Base-by-base conservation (phyloP, 805 yeast species). In the Dipodascus albidus region DNA sequence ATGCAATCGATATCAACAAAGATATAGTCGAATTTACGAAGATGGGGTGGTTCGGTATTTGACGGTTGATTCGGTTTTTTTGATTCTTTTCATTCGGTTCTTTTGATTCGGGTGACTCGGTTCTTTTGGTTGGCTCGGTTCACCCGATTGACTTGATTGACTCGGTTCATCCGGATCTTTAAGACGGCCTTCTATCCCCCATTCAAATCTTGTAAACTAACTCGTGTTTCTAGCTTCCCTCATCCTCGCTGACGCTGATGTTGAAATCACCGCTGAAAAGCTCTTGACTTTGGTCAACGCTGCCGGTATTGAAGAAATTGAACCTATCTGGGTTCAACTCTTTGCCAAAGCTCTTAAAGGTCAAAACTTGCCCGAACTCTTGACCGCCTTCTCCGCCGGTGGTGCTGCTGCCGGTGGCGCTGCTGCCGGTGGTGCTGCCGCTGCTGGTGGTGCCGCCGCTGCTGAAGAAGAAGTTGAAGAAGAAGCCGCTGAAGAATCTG, bases 161-260 rank as follows among this genome's bases (percentile, higher is more conserved):
- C n/a, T n/a, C n/a, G n/a, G n/a, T n/a, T n/a, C n/a, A n/a, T n/a
- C n/a, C n/a, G n/a, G n/a, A n/a, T n/a, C n/a, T n/a, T n/a, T n/a
- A n/a, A n/a, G n/a, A n/a, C n/a, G n/a, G n/a, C n/a, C n/a, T n/a
- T n/a, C n/a, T n/a, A n/a, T n/a, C n/a, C n/a, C n/a, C n/a, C n/a
- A n/a, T n/a, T n/a, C n/a, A n/a, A n/a, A n/a, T n/a, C n/a, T n/a
- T n/a, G n/a, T n/a, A n/a, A n/a, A 27, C 33, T 27, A 27, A 27
- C 33, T 27, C 6, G 9, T 27, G 9, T 11, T 27, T 38, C 6
- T 38, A 38, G 97, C 97, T 74, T 95, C 96, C 69, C 82, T 89
- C 75, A 88, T 89, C 78, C 82, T 89, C 74, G 95, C 96, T 64
- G 97, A 89, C 72, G 86, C 96, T 69, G 96, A 87, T 69, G 76